A percentile compares a stretch with the other conserved stretches of the same genome.
phyloP scores from a whole-genome alignment of 1,139 yeast species.

The Wickerhamiella infanticola region DNA sequence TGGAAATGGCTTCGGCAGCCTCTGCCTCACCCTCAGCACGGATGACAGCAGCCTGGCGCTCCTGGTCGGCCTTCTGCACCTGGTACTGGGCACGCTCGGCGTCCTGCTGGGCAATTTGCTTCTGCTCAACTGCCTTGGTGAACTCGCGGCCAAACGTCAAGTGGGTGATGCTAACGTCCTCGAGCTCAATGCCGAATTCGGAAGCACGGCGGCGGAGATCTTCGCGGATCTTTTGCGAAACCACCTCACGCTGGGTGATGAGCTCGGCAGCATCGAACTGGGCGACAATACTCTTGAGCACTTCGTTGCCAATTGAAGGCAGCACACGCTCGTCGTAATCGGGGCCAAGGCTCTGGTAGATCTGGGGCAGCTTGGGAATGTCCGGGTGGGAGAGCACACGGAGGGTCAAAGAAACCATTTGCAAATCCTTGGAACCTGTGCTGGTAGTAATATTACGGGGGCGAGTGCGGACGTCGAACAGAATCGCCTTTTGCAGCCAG shows the following conservation, averaged over 20 bases:
- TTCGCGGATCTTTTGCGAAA: slow-evolving; percentile 74
- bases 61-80: slow-evolving; percentile 96
- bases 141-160: slow-evolving; percentile 95
- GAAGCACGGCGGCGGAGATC: slow-evolving; percentile 73
- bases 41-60: slow-evolving; percentile 83
- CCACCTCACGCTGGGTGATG: slow-evolving; percentile 93
- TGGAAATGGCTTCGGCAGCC: slow-evolving; percentile 89
- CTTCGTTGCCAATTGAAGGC: slow-evolving; percentile 95
- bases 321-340: slow-evolving; percentile 96
- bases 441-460: slow-evolving; percentile 90
- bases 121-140: slow-evolving; percentile 96
- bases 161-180: slow-evolving; percentile 96
- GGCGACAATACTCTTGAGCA: slow-evolving; percentile 86
- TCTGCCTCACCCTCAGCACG: slow-evolving; percentile 99
- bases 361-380: slow-evolving; percentile 60
- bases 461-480: slow-evolving; percentile 80
- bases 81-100: slow-evolving; percentile 93
- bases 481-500: slow-evolving; percentile 85
- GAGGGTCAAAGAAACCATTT: slow-evolving; percentile 83
- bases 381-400: slow-evolving; percentile 94
- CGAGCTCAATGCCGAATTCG: slow-evolving; percentile 82
- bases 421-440: slow-evolving; percentile 95
- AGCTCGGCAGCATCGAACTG: slow-evolving; percentile 97
- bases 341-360: slow-evolving; percentile 77
- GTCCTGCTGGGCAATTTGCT: slow-evolving; percentile 98